Conservation (phyloP, 2,329 filamentous ascomycete genomes). For the Calycina marina region DNA sequence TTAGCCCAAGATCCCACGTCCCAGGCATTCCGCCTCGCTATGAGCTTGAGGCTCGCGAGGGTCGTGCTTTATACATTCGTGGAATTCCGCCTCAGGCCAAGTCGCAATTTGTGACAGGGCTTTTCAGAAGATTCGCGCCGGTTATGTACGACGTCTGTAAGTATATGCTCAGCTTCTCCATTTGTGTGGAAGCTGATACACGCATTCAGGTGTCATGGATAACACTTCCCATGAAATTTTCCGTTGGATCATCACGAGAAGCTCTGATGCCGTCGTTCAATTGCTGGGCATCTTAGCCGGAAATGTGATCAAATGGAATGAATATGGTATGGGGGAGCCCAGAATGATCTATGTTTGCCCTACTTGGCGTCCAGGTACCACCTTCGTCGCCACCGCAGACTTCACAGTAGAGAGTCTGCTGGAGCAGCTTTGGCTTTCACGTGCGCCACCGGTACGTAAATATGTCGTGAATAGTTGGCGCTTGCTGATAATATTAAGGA, state of each 20-base stretch:
- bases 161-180: not conserved
- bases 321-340: too few species aligned
- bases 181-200: not conserved
- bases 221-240: not conserved
- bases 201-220: not conserved
- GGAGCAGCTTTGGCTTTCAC: not conserved
- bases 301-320: too few species aligned
- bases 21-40: not conserved
- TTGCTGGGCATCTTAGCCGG: not conserved
- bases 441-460: too few species aligned
- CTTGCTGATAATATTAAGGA: too few species aligned
- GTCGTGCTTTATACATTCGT: not conserved
- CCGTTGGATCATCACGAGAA: not conserved
- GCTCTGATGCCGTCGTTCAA: not conserved
- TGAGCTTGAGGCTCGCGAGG: not conserved
- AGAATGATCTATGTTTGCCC: too few species aligned
- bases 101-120: not conserved
- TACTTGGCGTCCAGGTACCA: not conserved
- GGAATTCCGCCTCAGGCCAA: not conserved
- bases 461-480: too few species aligned
- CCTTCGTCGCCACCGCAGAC: too few species aligned
- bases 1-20: not conserved
- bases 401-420: not conserved
- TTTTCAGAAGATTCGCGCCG: not conserved
- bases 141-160: not conserved